Base-by-base conservation (phyloP, 2,329 filamentous ascomycete species). In the Monosporascus sp. region DNA sequence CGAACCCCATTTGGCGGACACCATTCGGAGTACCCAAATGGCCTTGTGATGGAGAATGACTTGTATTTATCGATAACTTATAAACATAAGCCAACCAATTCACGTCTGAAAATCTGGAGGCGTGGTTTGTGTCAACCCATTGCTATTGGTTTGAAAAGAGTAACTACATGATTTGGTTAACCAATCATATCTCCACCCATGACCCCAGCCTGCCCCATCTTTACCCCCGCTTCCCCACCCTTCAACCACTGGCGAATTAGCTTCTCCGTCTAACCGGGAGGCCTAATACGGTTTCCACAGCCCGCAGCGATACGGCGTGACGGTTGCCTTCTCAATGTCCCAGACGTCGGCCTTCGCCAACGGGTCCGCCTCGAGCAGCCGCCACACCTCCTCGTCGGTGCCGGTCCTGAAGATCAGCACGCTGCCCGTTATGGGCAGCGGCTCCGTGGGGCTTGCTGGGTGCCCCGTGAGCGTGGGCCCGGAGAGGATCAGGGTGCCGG, bases 281-380 rank as follows among this genome's bases (percentile, higher is more conserved):
- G 22, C 22, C 22, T 50, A 62, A 48, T 58, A 54, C 24, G 60
- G 57, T 46, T 61, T 62, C 55, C 60, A 57, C 17, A 62, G 52
- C 5, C 49, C 54, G 15, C 60, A 62, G 20, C 54, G 55, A 14
- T 56, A 58, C 1, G 59, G 60, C 7, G 54, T 60, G n/a, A 61
- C 49, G 2, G 54, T 57, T 5, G 55, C 50, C 5, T 55, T 57
- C 7, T 61, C 57, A 7, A 62, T 43, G 25, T 62, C 57, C 60
- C 60, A 62, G 18, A 62, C 59, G 5, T 55, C 60, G 2, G 54
- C 27, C 44, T 57, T 57, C 2, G 57, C 59, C 43, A 61, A 58
- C 3, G 59, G 43, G 18, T 62, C 57, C 39, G 53, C 55, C 6
- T 38, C 50, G 22, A 59, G 25, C 20, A 60, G 50, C 9, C 49